Conservation (phyloP, 1,284 basidiomycete genomes). For the Golubevia pallescens region DNA sequence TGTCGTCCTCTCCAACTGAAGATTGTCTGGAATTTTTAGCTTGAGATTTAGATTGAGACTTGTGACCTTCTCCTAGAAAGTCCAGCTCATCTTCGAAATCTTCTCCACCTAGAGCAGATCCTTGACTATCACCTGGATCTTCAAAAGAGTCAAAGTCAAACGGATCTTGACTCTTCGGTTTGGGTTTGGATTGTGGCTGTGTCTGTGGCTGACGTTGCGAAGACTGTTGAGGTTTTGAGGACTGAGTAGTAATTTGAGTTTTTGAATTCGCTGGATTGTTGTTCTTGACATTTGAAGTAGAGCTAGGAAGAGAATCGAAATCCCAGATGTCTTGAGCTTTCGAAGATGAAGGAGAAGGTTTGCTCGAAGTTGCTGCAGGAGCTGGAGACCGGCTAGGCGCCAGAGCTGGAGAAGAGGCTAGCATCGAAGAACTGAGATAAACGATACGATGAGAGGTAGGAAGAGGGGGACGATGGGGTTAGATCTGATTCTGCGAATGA, state of each 20-base stretch:
- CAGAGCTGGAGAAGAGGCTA: too few species aligned
- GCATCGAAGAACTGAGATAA: too few species aligned
- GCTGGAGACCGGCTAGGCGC: too few species aligned
- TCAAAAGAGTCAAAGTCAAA: constrained; percentile 52
- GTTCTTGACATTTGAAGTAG: constrained; percentile 4
- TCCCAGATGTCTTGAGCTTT: too few species aligned
- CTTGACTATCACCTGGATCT: constrained; percentile 11
- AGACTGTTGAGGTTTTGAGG: neutral
- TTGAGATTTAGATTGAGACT: too few species aligned
- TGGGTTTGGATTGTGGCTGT: constrained; percentile 9
- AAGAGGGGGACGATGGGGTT: too few species aligned
- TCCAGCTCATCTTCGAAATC: neutral
- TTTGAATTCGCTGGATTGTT: constrained; percentile 12
- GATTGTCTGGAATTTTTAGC: neutral
- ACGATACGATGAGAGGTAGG: too few species aligned
- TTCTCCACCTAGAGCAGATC: constrained; percentile 10
- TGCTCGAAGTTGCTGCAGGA: too few species aligned
- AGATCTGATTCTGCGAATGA: too few species aligned
- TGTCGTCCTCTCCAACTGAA: constrained; percentile 7
- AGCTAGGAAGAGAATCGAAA: too few species aligned
- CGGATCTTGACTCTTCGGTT: constrained; percentile 17
- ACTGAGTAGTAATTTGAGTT: constrained; percentile 14
- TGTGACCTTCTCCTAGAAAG: neutral
- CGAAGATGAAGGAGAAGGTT: too few species aligned
- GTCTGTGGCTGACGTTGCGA: constrained; percentile 6